Base-by-base conservation (phyloP, 441 rosid species). In the Erodium moschatum region DNA sequence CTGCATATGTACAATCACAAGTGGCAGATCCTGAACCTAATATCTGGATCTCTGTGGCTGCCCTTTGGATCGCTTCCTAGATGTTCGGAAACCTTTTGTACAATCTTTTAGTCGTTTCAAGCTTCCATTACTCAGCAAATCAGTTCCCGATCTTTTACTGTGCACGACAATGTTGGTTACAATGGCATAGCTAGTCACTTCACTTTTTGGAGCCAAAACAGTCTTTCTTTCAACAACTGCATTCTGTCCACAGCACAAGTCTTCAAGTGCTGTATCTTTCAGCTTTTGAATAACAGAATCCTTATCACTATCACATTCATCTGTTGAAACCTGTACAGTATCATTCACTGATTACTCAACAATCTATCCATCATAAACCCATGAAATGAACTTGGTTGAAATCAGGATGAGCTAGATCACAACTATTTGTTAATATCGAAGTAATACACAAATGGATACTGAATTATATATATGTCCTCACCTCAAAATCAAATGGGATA, bases 401-500 rank as follows among this genome's bases (percentile, higher is more conserved):
- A 52, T 4, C 7, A 38, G 60, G 60, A 52, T 16, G 61, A 54
- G 61, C 61, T 16, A 54, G 10, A 54, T 8, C 61, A 15, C 61
- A 54, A 54, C 19, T 52, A 52, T 2, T 4, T 50, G 6, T 50
- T 50, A 16, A 50, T 4, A 38, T 6, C 58, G 6, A 52, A 52
- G 60, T 20, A 42, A 29, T 12, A 21, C 48, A 44, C 12, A 46
- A 10, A 11, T 19, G 5, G 15, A 66, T 33, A 24, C 27, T 24
- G 50, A 13, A 10, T 20, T 48, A 7, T 12, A 38, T 2, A 24
- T 24, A 24, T 62, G 69, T 76, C 56, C 80, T 79, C 71, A 90
- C 97, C 94, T 83, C 74, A 44, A 79, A 83, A 70, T 85, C 73
- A 72, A 90, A 87, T n/a, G 96, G 92, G 66, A 92, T 75, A 69